A percentile compares a stretch with the other conserved stretches of the same genome.
Evolutionary conservation across 2,329 filamentous ascomycete genomes (phyloP).

Genomic region (Fusarium lyarnte): DNA sequence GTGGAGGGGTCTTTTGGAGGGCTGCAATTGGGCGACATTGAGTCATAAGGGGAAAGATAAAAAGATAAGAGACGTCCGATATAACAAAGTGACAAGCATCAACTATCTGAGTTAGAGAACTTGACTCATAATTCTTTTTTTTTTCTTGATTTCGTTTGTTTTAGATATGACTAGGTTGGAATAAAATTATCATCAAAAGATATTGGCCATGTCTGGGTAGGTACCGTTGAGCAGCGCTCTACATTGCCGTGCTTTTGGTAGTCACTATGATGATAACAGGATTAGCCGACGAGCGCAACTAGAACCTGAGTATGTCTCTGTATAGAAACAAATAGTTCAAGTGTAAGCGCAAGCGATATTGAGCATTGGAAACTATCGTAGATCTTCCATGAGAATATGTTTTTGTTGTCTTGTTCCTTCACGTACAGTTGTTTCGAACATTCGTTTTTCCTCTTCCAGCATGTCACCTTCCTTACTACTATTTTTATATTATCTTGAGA

Average conservation of each 20-base stretch:
- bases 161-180: background rate
- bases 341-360: background rate
- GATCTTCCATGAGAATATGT: background rate
- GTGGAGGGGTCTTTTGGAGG: slow-evolving; percentile 23
- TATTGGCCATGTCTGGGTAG: background rate
- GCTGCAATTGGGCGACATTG: slow-evolving; percentile 21
- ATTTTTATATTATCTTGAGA: rapidly evolving
- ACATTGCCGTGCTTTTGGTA: background rate
- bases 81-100: background rate
- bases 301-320: background rate
- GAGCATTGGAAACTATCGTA: background rate
- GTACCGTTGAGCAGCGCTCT: background rate
- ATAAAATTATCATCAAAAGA: background rate
- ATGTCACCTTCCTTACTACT: background rate
- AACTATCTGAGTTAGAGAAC: background rate
- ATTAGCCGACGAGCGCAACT: background rate
- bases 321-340: background rate
- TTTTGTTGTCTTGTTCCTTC: background rate
- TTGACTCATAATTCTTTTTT: background rate
- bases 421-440: background rate
- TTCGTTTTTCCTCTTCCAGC: rapidly evolving
- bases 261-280: background rate
- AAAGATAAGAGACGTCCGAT: slow-evolving; percentile 11
- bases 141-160: background rate
- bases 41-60: slow-evolving; percentile 28